These are phyloP conservation scores for Vaccinium darrowii DNA, from an alignment of 148 eudicot species.

Conservation along the genomic window DNA sequence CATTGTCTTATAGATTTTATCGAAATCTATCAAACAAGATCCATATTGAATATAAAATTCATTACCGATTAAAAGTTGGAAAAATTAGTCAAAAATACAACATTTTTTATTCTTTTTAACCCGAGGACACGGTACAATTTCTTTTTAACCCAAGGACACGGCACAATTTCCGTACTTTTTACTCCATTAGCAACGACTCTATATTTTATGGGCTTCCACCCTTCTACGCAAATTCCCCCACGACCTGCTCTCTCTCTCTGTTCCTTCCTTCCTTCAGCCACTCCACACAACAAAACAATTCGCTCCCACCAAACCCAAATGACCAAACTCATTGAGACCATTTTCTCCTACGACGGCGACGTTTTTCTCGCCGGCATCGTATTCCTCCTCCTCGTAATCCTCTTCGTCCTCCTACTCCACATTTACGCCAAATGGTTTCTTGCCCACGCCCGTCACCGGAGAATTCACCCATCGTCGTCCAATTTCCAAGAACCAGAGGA, in stretches of 20 bases:
- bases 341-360: conserved; percentile 44
- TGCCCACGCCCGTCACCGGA: conserved; percentile 31
- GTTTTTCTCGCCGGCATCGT: conserved; percentile 60
- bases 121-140: too few species aligned
- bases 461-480: conserved; percentile 24
- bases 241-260: neutral
- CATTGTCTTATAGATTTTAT: too few species aligned
- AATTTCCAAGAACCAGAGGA: neutral
- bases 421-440: conserved; percentile 61
- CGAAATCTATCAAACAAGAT: too few species aligned
- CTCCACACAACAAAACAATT: neutral
- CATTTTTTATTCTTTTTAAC: too few species aligned
- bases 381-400: conserved; percentile 52
- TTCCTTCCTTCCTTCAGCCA: too few species aligned
- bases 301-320: neutral
- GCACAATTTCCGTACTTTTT: conserved; percentile 19
- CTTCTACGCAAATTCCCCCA: too few species aligned
- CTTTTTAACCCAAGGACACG: too few species aligned
- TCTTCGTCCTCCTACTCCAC: conserved; percentile 61
- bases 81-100: too few species aligned
- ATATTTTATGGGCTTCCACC: neutral
- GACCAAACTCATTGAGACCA: conserved; percentile 21
- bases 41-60: too few species aligned
- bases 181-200: conserved; percentile 27
- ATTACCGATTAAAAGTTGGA: too few species aligned